Evolutionary conservation across 176 grass and related monocot species (phyloP), one percentile per base, ranked within the genome.

Genomic region (Carex parvula): DNA sequence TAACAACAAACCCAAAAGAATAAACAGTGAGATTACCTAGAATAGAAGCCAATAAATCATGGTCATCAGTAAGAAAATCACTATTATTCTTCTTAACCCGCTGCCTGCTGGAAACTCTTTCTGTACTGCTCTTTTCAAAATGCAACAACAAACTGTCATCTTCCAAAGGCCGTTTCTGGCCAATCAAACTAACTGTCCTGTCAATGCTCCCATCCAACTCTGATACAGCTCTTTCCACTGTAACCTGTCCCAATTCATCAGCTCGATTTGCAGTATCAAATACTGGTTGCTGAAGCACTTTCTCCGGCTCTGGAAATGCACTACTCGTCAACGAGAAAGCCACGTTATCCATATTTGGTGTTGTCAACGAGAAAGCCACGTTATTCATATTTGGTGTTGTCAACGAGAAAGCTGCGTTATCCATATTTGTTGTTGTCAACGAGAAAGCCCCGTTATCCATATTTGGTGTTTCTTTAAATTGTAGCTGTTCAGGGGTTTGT

Each of bases 11-110:
- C 18, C 5, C 6, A 17, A 17, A 52, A 32, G 24, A 55, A 77
- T 1, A 33, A 56, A 78, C 50, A 33, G 26, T 57, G 24, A 56
- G 24, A 77, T 54, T 94, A 99, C 97, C 93, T 96, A 99, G 85
- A 89, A 99, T 99, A 81, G 91, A 90, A 53, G 97, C 85, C 84
- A 99, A 76, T 48, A 99, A 84, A 93, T 99, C 97, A 87, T 96
- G 89, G 46, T 99, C 97, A 20, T 88, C 79, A 69, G 89, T 85
- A 85, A 96, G 75, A 62, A 83, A 87, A 64, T 99, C 90, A 66
- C 39, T 66, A 24, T 57, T 74, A 75, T 37, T 87, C 83, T 86
- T 87, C 91, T 78, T 91, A 86, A 84, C 86, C 89, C 69, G 83
- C 64, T 89, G 83, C 87, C 80, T 85, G 54, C 88, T 91, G 75